Evolutionary conservation across 2,329 filamentous ascomycete species (phyloP).

Genomic region (Pyrenophora tritici-repentis): DNA sequence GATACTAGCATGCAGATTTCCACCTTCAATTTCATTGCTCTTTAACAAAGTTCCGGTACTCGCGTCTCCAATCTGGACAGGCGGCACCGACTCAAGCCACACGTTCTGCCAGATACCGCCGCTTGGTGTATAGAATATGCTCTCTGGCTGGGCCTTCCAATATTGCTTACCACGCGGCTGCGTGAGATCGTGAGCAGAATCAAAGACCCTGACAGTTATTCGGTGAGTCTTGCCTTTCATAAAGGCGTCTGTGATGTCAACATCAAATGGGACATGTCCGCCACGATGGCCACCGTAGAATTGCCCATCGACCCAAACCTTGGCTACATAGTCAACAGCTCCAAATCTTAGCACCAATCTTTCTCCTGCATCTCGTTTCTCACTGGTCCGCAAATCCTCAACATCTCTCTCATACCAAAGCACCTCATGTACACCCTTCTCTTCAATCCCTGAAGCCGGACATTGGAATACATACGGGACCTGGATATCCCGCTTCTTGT

Average conservation of each 20-base stretch:
- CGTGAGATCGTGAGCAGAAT: conserved; percentile 67
- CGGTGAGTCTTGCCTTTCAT: conserved; percentile 19
- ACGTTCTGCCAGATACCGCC: conserved; percentile 64
- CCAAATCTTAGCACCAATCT: conserved; percentile 61
- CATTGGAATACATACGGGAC: conserved; percentile 71
- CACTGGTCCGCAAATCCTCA: conserved; percentile 54
- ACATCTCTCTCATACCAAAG: conserved; percentile 67
- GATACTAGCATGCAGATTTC: conserved; percentile 58
- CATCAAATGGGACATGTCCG: conserved; percentile 62
- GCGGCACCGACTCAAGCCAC: conserved; percentile 62
- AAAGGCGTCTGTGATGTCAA: conserved; percentile 62
- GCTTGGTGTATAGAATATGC: conserved; percentile 64
- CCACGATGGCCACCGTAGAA: conserved; percentile 62
- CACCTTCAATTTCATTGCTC: conserved; percentile 59
- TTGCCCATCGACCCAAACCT: conserved; percentile 60
- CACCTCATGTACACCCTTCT: conserved; percentile 67
- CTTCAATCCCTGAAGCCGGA: conserved; percentile 65
- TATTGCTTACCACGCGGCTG: conserved; percentile 73
- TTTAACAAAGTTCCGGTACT: conserved; percentile 63
- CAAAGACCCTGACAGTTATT: conserved; percentile 63
- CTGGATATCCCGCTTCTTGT: conserved; percentile 59
- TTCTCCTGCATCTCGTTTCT: conserved; percentile 50
- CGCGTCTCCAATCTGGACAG: conserved; percentile 59
- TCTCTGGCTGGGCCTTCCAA: conserved; percentile 65
- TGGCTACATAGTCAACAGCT: conserved; percentile 66